Base-by-base conservation (phyloP, 441 rosid genomes). In the Euphorbia schlechtendalii region DNA sequence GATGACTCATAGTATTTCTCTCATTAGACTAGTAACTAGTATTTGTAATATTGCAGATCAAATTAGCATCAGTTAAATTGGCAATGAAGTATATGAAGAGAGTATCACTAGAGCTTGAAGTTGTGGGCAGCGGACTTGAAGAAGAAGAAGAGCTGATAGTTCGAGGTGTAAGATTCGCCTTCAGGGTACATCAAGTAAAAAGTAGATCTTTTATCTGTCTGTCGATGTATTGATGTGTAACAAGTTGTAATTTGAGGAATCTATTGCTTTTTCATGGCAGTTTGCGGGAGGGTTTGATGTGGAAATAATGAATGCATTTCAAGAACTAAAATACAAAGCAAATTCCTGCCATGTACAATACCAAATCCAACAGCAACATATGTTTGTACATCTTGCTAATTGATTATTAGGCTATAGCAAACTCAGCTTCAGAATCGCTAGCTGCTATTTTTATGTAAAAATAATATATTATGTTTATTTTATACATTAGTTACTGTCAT, bases 41-140 rank as follows among this genome's bases (percentile, higher is more conserved):
- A 8, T 1, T 38, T 6, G 41, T 38, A 43, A 21, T 24, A 15
- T 70, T 70, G 70, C 84, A 90, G 99, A 87, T 93, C 8, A 90
- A 93, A 68, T 71, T 88, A 30, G 93, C 90, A n/a, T 90, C 96
- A 0, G 99, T 83, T 10, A 93, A 90, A 73, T 75, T 90, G 65
- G 97, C 99, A 1, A 83, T 79, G 99, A 88, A 90, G 82, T 90
- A 83, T 76, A 90, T 93, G 99, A 93, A 80, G 80, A 80, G 99
- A 74, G 96, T 90, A 13, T 90, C 96, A 0, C 91, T 96, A 0
- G 96, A 87, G 75, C 90, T 90, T 0, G 91, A 90, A 77, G 72
- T 68, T 1, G 83, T 76, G 9, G 86, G 71, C 2, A 80, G 89
- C 3, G 79, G 86, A 1, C 85, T 91, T 0, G 99, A n/a, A n/a